Percentiles rank a stretch among this genome's conserved stretches.
These are phyloP conservation scores for Alternaria burnsii DNA, from an alignment of 2,329 filamentous ascomycete genomes.

Conservation along the genomic window DNA sequence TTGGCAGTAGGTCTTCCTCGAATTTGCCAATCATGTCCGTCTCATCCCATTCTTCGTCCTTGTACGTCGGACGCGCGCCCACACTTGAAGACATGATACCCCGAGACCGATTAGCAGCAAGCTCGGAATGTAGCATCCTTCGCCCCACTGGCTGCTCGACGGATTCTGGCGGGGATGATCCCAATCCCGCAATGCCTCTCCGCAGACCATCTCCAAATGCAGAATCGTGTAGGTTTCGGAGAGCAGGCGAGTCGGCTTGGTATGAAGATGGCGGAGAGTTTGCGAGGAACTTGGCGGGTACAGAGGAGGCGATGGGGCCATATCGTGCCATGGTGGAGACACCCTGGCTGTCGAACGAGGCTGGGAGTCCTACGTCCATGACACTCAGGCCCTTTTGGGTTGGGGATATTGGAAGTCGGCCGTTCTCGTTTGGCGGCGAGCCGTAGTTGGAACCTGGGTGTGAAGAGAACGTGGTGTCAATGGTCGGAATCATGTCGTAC, in stretches of 20 bases:
- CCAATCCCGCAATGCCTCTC: constrained; percentile 46
- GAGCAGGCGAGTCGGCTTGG: constrained; percentile 68
- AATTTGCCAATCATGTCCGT: constrained; percentile 71
- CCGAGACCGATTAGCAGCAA: constrained; percentile 63
- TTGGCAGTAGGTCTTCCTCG: constrained; percentile 89
- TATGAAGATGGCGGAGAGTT: constrained; percentile 77
- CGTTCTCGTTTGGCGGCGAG: constrained; percentile 76
- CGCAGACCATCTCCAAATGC: constrained; percentile 76
- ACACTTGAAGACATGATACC: constrained; percentile 69
- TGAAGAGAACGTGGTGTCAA: constrained; percentile 67
- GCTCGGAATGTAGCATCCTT: constrained; percentile 69
- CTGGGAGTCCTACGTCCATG: constrained; percentile 88
- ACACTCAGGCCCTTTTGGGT: constrained; percentile 80
- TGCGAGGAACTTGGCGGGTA: constrained; percentile 91
- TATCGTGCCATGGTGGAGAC: constrained; percentile 91
- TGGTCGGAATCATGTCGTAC: constrained; percentile 63
- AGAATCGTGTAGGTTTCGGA: constrained; percentile 69
- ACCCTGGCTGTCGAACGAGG: constrained; percentile 95
- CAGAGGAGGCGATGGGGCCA: constrained; percentile 89
- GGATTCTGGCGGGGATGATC: constrained; percentile 67
- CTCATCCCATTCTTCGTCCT: constrained; percentile 63
- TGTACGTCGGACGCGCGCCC: constrained; percentile 55
- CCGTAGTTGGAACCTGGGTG: constrained; percentile 74
- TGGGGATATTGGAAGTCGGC: constrained; percentile 80
- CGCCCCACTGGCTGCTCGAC: constrained; percentile 71